These are phyloP conservation scores for Boletellus ananiceps DNA, from an alignment of 768 basidiomycete genomes.

Conservation along the genomic window DNA sequence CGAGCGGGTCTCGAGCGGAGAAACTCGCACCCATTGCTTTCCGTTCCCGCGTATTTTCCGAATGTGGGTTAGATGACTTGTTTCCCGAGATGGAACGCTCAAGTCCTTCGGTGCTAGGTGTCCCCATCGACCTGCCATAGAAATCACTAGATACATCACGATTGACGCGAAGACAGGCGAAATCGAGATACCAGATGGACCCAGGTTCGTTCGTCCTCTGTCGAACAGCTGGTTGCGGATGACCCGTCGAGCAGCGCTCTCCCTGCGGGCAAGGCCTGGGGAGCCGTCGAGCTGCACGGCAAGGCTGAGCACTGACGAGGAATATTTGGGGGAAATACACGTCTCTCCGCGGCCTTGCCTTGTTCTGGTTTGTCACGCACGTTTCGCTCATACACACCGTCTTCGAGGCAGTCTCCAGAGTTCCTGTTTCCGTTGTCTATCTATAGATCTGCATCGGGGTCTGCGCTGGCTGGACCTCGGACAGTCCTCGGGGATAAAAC, in stretches of 20 bases:
- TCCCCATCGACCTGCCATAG: constrained; percentile 57
- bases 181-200: constrained; percentile 44
- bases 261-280: constrained; percentile 32
- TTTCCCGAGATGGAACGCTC: constrained; percentile 4
- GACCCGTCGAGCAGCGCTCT: constrained; percentile 26
- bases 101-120: constrained; percentile 45
- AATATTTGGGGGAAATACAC: constrained; percentile 5
- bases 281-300: constrained; percentile 25
- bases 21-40: constrained; percentile 49
- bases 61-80: constrained; percentile 43
- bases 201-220: constrained; percentile 35
- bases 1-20: constrained; percentile 27
- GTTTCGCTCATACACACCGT: constrained; percentile 21
- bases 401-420: constrained; percentile 23
- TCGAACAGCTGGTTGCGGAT: constrained; percentile 6
- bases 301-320: constrained; percentile 12
- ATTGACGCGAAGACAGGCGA: constrained; percentile 46
- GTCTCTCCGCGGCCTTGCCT: constrained; percentile 21
- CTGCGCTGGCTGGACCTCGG: constrained; percentile 10
- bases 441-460: constrained; percentile 24
- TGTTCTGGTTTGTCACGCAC: constrained; percentile 14
- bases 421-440: constrained; percentile 30
- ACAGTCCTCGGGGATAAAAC: constrained; percentile 9
- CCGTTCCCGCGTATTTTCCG: constrained; percentile 73
- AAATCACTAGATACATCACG: constrained; percentile 57